Evolutionary conservation across 441 rosid genomes (phyloP).

Genomic region (Jatropha podagrica): DNA sequence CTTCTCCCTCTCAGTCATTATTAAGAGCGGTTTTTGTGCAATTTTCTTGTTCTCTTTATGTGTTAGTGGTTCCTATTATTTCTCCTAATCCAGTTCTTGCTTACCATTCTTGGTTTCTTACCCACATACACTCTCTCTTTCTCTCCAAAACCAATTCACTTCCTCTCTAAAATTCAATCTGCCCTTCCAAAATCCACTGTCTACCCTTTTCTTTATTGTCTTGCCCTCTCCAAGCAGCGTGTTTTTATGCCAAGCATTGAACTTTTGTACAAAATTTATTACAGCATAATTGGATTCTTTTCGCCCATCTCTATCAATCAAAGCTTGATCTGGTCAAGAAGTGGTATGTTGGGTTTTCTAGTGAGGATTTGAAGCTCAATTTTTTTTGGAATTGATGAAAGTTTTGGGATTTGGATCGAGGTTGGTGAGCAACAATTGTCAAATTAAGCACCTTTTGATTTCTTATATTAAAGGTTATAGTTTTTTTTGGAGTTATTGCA

Average conservation of each 20-base stretch:
- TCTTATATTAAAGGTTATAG: slow-evolving; percentile 18
- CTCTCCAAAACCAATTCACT: slow-evolving; percentile 14
- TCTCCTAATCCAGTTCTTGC: not conserved
- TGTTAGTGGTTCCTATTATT: slow-evolving; percentile 21
- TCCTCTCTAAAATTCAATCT: slow-evolving; percentile 11
- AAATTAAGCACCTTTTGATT: slow-evolving; percentile 11
- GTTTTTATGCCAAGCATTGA: not conserved
- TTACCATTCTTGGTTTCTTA: not conserved
- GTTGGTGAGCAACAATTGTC: slow-evolving; percentile 19
- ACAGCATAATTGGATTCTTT: not conserved
- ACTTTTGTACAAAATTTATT: not conserved
- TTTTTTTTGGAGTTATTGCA: not conserved
- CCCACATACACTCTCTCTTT: not conserved
- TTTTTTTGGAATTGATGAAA: slow-evolving; percentile 10
- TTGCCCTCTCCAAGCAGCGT: not conserved
- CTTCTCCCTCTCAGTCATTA: not conserved
- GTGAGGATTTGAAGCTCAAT: slow-evolving; percentile 20
- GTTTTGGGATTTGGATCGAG: slow-evolving; percentile 18
- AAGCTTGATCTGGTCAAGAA: slow-evolving; percentile 37
- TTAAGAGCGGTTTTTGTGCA: slow-evolving; percentile 17
- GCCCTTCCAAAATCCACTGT: slow-evolving; percentile 1
- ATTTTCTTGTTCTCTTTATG: not conserved
- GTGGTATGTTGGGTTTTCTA: slow-evolving; percentile 12
- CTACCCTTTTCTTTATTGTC: slow-evolving; percentile 10
- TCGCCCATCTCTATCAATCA: slow-evolving; percentile 11